Evolutionary conservation across 1,139 yeast genomes (phyloP), one percentile per base, ranked within the genome.

Genomic region (Blastobotrys petasosporus): DNA sequence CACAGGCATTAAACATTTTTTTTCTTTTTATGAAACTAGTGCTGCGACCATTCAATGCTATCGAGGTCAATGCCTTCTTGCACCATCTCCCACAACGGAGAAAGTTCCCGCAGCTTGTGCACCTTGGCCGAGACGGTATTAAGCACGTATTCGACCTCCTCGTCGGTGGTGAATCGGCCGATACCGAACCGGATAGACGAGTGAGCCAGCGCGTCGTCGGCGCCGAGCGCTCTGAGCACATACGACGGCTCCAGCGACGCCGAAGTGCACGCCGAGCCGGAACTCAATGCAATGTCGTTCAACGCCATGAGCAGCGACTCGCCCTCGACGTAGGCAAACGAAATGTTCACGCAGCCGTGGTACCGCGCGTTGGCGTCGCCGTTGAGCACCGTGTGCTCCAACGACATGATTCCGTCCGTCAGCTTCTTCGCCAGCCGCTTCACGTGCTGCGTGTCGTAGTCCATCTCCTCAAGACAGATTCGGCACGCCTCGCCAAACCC

Each of bases 221-320:
- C 96, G 45, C 99, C 99, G 45, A 92, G 74, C 1, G 98, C 97
- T 59, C 92, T 95, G 60, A 92, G 75, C 34, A 92, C 99, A 60
- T 92, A 92, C 2, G 96, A 86, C 25, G 99, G 99, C 67, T 92
- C 99, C 60, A 92, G 76, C 6, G 97, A 90, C 0, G 98, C 97
- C 32, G 97, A 90, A 5, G 99, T 92, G 74, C 99, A 92, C 2
- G 98, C 98, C n/a, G 97, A 87, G 32, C 98, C 98, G 2, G 96
- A 86, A 51, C 95, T 84, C 55, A 92, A 76, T 0, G 98, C 98
- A 62, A 92, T 87, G 65, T 92, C 98, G 51, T 92, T 90, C 62
- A 92, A 77, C 1, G 98, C 98, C 99, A 92, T 92, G 59, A 92
- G 74, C 57, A 92, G 74, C 0, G 97, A 90, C 70, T 92, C 99